phyloP scores from a whole-genome alignment of 2,329 filamentous ascomycete genomes.

The Xylaria sp. region DNA sequence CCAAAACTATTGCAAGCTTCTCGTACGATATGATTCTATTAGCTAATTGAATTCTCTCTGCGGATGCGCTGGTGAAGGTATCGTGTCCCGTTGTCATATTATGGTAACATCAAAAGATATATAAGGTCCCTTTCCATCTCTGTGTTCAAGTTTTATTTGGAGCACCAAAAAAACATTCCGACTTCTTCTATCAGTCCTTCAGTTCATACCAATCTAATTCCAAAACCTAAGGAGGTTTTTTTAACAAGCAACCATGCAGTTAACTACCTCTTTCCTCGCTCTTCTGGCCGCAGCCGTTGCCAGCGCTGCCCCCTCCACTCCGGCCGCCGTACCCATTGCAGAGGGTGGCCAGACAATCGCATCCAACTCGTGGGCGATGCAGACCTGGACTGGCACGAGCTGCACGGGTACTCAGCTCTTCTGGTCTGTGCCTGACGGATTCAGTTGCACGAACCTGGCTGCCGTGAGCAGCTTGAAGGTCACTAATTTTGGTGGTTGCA shows the following conservation, averaged over 20 bases:
- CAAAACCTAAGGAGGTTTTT: background rate
- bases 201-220: background rate
- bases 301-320: background rate
- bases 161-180: background rate
- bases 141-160: background rate
- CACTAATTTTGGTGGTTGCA: slow-evolving; percentile 8
- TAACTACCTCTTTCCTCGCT: background rate
- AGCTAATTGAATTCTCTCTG: background rate
- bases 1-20: background rate
- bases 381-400: slow-evolving; percentile 8
- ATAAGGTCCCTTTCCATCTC: background rate
- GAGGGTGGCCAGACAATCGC: background rate
- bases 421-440: slow-evolving; percentile 1
- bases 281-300: background rate
- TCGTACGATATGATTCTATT: background rate
- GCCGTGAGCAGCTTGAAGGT: slow-evolving; percentile 7
- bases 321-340: background rate
- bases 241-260: background rate
- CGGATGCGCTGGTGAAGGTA: background rate
- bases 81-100: background rate
- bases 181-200: background rate
- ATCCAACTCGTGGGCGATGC: slow-evolving; percentile 2
- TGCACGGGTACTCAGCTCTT: slow-evolving; percentile 5
- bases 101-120: background rate
- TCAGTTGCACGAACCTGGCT: background rate